phyloP scores from a whole-genome alignment of 1,284 basidiomycete species.

The Sporisorium exsertum region DNA sequence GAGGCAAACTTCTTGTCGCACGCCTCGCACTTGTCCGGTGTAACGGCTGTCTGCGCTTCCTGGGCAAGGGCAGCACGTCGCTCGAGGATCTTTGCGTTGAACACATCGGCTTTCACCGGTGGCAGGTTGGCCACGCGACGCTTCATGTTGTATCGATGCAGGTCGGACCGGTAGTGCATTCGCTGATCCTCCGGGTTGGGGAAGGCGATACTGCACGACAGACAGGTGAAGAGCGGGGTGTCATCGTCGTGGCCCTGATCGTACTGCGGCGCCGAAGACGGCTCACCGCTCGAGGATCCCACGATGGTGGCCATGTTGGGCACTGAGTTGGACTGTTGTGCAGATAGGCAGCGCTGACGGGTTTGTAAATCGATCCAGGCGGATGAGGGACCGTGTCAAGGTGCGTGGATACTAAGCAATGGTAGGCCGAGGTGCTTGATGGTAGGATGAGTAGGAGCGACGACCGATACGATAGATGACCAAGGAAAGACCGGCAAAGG shows the following conservation, averaged over 20 bases:
- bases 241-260: conserved; percentile 46
- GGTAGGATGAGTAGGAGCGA: not conserved
- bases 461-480: too few species aligned
- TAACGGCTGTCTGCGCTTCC: conserved; percentile 33
- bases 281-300: conserved; percentile 31
- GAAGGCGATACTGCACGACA: conserved; percentile 93
- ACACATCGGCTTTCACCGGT: conserved; percentile 82
- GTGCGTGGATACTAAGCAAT: too few species aligned
- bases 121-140: conserved; percentile 90
- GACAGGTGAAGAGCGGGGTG: conserved; percentile 77
- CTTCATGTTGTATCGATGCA: conserved; percentile 98
- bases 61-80: conserved; percentile 40
- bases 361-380: too few species aligned
- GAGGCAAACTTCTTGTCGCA: conserved; percentile 88
- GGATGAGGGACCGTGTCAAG: too few species aligned
- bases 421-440: not conserved
- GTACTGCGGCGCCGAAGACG: conserved; percentile 27
- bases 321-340: too few species aligned
- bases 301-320: conserved; percentile 46
- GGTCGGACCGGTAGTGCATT: conserved; percentile 90
- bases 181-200: conserved; percentile 86
- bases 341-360: too few species aligned
- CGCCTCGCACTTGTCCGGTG: conserved; percentile 39
- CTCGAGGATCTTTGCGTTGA: conserved; percentile 87
- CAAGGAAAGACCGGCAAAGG: not conserved